Evolutionary conservation across 2,329 filamentous ascomycete species (phyloP).

Genomic region (Grosmannia penicillata): DNA sequence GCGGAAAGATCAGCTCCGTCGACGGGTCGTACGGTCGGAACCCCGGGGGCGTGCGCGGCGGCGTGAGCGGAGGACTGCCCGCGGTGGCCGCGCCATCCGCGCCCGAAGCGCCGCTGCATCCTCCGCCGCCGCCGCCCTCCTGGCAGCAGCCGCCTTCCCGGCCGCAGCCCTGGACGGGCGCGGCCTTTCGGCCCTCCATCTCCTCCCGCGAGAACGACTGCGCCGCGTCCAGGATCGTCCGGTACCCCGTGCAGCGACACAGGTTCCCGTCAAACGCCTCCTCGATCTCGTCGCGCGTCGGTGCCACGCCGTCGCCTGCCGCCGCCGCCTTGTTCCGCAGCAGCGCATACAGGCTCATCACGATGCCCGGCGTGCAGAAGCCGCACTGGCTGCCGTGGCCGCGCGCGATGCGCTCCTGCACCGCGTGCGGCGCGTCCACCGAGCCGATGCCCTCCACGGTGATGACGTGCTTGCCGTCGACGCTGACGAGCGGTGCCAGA

Average conservation of each 20-base stretch:
- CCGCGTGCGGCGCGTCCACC: constrained; percentile 71
- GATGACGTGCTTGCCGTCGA: constrained; percentile 96
- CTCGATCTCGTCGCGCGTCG: constrained; percentile 72
- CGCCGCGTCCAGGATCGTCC: constrained; percentile 85
- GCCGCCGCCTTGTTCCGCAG: constrained; percentile 86
- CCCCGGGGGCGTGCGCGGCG: constrained; percentile 67
- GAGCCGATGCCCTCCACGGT: constrained; percentile 94
- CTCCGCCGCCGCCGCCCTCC: constrained; percentile 38
- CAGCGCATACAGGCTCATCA: constrained; percentile 93
- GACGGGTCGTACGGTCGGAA: constrained; percentile 92
- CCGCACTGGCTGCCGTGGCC: constrained; percentile 79
- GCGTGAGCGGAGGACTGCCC: too few relatives aligned
- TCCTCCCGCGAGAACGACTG: constrained; percentile 61
- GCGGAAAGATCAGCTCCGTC: constrained; percentile 90
- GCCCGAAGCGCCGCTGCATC: neutral
- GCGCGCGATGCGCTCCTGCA: constrained; percentile 82
- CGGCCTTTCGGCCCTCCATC: constrained; percentile 30
- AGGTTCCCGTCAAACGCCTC: constrained; percentile 96
- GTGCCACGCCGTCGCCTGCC: constrained; percentile 54
- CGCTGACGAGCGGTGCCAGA: constrained; percentile 76
- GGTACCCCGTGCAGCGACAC: constrained; percentile 89
- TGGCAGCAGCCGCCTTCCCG: constrained; percentile 52
- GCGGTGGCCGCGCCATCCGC: neutral
- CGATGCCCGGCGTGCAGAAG: constrained; percentile 94
- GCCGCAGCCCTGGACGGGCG: constrained; percentile 20